These are phyloP conservation scores for Sclerospora graminicola DNA, from an alignment of 352 stramenopile species.

Conservation along the genomic window DNA sequence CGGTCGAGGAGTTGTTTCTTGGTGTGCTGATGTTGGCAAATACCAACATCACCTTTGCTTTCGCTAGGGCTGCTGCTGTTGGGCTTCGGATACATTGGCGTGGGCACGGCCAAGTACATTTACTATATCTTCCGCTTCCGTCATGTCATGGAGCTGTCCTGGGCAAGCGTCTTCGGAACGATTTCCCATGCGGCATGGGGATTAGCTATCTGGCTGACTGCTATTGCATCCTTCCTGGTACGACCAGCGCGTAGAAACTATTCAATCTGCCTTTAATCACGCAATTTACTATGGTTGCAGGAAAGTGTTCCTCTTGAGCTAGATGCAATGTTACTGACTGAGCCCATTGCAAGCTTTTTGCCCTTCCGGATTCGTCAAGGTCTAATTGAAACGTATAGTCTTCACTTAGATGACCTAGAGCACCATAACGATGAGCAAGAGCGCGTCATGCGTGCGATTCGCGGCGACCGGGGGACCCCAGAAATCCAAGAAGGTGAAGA, in stretches of 20 bases:
- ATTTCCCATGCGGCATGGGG: conserved; percentile 74
- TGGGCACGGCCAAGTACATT: conserved; percentile 84
- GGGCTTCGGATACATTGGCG: conserved; percentile 82
- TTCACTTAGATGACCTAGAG: conserved; percentile 79
- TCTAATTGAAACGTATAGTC: conserved; percentile 83
- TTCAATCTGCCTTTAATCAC: too few relatives aligned
- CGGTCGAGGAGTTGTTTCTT: not conserved
- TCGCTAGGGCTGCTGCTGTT: conserved; percentile 55
- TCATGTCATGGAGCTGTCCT: conserved; percentile 81
- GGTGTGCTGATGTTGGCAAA: conserved; percentile 1
- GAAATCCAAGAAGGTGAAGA: conserved; percentile 22
- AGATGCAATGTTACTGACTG: conserved; percentile 74
- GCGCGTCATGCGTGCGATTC: conserved; percentile 70
- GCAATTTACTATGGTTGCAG: conserved; percentile 17
- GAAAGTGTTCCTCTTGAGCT: conserved; percentile 79
- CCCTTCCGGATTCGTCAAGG: conserved; percentile 80
- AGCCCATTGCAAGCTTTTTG: conserved; percentile 70
- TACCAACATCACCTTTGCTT: conserved; percentile 1
- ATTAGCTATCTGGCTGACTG: conserved; percentile 79
- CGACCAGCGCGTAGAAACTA: not conserved
- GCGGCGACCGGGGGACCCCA: conserved; percentile 34
- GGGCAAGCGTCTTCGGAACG: conserved; percentile 73
- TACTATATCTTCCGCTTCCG: conserved; percentile 85
- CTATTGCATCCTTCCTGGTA: conserved; percentile 79
- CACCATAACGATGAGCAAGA: conserved; percentile 78